Evolutionary conservation across 75 land plant species (phyloP).

Genomic region (Chamaecyparis obtusa): DNA sequence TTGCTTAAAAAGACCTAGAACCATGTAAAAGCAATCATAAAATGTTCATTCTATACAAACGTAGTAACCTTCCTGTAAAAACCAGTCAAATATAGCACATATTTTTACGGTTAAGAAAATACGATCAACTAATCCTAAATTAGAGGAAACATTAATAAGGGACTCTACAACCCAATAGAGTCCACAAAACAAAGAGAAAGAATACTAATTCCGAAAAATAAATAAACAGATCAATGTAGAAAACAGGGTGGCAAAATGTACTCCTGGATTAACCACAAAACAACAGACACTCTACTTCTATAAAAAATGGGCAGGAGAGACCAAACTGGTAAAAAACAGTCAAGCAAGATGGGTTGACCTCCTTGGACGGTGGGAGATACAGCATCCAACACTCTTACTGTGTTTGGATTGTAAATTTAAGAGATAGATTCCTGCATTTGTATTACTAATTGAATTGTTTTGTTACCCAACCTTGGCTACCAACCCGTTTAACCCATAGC

Average conservation of each 20-base stretch:
- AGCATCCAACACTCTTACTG: neutral
- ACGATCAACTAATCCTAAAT: neutral
- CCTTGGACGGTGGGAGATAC: no score
- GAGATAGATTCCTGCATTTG: neutral
- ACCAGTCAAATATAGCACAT: neutral
- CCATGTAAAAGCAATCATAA: neutral
- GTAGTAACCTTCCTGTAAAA: neutral
- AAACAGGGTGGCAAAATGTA: neutral
- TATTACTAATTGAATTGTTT: neutral
- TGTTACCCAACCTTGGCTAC: neutral
- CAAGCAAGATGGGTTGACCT: no score
- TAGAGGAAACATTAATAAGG: neutral
- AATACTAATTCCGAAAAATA: neutral
- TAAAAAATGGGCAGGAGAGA: no score
- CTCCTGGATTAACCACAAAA: no score
- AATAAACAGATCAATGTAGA: neutral
- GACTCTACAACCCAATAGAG: neutral
- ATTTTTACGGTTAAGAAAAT: neutral
- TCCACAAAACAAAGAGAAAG: neutral
- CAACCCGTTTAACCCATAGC: neutral
- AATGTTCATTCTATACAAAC: neutral
- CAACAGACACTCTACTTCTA: no score
- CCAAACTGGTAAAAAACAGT: no score
- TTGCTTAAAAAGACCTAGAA: neutral
- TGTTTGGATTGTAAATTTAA: neutral